Evolutionary conservation across 2,329 filamentous ascomycete species (phyloP).

Genomic region (Penicillium crustosum): DNA sequence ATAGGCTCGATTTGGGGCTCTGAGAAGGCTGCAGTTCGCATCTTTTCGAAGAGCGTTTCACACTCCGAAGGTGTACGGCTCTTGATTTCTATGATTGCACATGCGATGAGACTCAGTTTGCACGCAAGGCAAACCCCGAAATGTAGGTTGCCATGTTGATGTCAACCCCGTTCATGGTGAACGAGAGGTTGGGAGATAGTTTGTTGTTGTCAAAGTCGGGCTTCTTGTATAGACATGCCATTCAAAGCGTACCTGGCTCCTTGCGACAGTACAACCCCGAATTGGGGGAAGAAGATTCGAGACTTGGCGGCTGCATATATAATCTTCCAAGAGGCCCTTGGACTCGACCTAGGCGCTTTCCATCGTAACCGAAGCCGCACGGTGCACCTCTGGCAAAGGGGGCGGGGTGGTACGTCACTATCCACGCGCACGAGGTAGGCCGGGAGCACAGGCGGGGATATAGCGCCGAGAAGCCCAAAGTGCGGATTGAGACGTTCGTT

Average conservation of each 20-base stretch:
- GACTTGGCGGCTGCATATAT: neutral
- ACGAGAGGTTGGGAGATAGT: neutral
- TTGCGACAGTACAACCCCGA: neutral
- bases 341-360: constrained; percentile 40
- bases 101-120: neutral
- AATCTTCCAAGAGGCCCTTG: too few relatives aligned
- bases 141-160: neutral
- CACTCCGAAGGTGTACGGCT: neutral
- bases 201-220: neutral
- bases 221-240: neutral
- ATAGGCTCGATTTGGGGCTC: neutral
- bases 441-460: neutral
- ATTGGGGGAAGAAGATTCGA: neutral
- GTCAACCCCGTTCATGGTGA: neutral
- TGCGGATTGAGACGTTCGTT: constrained; percentile 62
- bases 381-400: constrained; percentile 65
- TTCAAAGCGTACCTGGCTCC: neutral
- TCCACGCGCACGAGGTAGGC: constrained; percentile 48
- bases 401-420: constrained; percentile 64
- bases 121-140: neutral
- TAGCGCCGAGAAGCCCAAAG: neutral
- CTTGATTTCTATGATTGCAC: neutral
- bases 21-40: neutral
- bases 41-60: neutral
- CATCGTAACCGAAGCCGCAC: constrained; percentile 53